Evolutionary conservation across 257 asterid species (phyloP).

Genomic region (Scutellaria minor): DNA sequence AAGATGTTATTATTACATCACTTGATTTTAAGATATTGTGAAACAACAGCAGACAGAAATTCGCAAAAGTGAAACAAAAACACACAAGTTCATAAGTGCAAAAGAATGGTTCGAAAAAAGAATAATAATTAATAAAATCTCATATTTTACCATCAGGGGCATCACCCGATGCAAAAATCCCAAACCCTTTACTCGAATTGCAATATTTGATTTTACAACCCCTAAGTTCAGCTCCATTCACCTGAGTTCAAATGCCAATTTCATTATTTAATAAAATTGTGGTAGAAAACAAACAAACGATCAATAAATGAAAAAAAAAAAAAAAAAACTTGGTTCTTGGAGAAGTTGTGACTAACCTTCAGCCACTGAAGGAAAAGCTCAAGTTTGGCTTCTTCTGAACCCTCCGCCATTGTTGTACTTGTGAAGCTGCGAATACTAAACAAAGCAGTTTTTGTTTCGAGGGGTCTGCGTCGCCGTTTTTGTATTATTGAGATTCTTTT

Average conservation of each 20-base stretch:
- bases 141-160: constrained; percentile 60
- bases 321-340: not conserved
- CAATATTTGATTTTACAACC: constrained; percentile 81
- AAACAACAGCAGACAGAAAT: not conserved
- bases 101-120: not conserved
- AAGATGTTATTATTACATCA: constrained; percentile 7
- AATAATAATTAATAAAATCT: not conserved
- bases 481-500: too few relatives aligned
- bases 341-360: constrained; percentile 44
- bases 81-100: not conserved
- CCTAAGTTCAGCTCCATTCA: constrained; percentile 74
- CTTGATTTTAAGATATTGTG: not conserved
- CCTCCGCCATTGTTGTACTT: constrained; percentile 54
- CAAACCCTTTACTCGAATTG: constrained; percentile 75
- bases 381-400: constrained; percentile 67
- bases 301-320: not conserved
- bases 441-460: too few relatives aligned
- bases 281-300: not conserved
- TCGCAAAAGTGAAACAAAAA: constrained; percentile 1
- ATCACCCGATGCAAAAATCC: constrained; percentile 66
- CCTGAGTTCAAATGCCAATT: constrained; percentile 48
- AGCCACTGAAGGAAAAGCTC: constrained; percentile 82
- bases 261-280: not conserved
- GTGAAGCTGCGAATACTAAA: constrained; percentile 23
- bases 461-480: not conserved